These are phyloP conservation scores for Podosphaera xanthii DNA, from an alignment of 2,329 filamentous ascomycete species.

Conservation along the genomic window DNA sequence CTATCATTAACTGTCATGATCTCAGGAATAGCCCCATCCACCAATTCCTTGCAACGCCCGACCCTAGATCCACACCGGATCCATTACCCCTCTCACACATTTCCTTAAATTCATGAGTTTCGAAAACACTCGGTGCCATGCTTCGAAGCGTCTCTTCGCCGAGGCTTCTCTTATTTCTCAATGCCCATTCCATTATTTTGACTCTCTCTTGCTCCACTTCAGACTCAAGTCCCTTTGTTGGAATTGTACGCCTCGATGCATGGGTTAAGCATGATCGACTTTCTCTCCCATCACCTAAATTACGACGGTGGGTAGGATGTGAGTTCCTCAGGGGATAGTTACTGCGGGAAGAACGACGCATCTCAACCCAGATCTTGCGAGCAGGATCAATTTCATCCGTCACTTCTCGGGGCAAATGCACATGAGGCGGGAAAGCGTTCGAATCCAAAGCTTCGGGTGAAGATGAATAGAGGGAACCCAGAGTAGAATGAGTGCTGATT, in stretches of 20 bases:
- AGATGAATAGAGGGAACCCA: not conserved
- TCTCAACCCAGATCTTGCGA: slow-evolving; percentile 15
- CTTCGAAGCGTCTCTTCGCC: slow-evolving; percentile 10
- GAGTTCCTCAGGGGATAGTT: slow-evolving; percentile 6
- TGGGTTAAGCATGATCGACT: slow-evolving; percentile 4
- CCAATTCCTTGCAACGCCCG: not conserved
- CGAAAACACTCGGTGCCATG: slow-evolving; percentile 8
- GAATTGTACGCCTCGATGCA: not conserved
- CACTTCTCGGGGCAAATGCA: not conserved
- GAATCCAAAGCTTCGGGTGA: slow-evolving; percentile 1
- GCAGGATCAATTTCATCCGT: slow-evolving; percentile 13
- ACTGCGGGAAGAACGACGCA: slow-evolving; percentile 12
- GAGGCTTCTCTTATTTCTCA: slow-evolving; percentile 11
- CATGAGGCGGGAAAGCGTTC: slow-evolving; percentile 1
- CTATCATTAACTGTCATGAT: not conserved
- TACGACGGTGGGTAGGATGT: slow-evolving; percentile 9
- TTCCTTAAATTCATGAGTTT: not conserved
- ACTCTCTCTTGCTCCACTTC: slow-evolving; percentile 5
- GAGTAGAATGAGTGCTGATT: not conserved
- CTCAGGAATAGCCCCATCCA: not conserved
- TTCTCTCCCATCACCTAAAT: slow-evolving; percentile 5
- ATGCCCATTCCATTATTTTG: slow-evolving; percentile 8
- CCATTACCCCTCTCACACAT: not conserved
- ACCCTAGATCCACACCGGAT: not conserved
- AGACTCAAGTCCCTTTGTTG: not conserved